A percentile compares a stretch with the other conserved stretches of the same genome.
Conservation (phyloP, 2,329 filamentous ascomycete species). For the Fusarium sp. region DNA sequence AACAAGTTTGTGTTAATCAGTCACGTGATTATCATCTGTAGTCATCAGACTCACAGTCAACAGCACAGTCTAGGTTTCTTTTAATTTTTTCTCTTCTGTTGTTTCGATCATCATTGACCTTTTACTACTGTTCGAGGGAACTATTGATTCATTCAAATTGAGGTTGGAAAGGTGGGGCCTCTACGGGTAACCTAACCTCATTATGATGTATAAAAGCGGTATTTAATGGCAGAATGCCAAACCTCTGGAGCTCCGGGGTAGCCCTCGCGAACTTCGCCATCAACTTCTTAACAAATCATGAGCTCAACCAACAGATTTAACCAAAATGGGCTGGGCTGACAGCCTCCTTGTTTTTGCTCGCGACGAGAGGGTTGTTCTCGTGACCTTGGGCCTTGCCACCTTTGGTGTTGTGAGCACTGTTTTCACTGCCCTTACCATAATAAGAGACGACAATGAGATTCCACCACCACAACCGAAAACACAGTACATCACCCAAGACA, state of each 20-base stretch:
- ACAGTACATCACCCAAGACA: constrained; percentile 80
- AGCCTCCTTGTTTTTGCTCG: constrained; percentile 53
- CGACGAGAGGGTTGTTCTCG: constrained; percentile 68
- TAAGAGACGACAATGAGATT: constrained; percentile 75
- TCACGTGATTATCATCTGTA: neutral
- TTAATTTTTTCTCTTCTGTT: no score
- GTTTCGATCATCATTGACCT: neutral
- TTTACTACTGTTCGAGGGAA: neutral
- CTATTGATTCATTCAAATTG: neutral
- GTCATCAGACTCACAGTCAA: no score
- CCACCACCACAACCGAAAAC: constrained; percentile 74
- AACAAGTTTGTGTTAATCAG: neutral
- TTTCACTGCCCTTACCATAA: constrained; percentile 68
- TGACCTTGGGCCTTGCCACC: constrained; percentile 68
- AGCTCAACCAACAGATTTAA: constrained; percentile 28
- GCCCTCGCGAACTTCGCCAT: neutral
- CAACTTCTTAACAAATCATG: constrained; percentile 25
- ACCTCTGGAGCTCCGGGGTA: constrained; percentile 32
- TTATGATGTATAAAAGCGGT: constrained; percentile 16
- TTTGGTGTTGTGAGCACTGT: constrained; percentile 70
- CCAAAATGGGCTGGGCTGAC: constrained; percentile 58
- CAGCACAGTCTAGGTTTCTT: no score
- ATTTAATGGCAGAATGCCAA: constrained; percentile 24
- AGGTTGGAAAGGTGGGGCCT: neutral
- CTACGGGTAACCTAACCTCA: constrained; percentile 10